Conservation (phyloP, 257 asterid species). For the Solanum acaule region DNA sequence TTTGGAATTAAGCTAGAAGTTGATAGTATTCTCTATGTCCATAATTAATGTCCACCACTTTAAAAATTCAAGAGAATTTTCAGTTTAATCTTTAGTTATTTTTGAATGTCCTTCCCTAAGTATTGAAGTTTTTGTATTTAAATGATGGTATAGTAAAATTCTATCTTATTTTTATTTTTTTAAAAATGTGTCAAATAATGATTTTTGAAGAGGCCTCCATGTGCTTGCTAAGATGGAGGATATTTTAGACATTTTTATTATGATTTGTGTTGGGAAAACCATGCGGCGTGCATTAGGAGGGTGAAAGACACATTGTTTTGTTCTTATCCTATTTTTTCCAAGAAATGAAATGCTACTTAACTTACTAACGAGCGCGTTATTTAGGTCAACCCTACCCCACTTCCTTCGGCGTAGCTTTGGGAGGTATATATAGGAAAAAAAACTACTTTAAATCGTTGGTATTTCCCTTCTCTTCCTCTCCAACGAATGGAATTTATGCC, state of each 20-base stretch:
- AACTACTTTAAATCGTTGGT: neutral
- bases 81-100: neutral
- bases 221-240: neutral
- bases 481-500: neutral
- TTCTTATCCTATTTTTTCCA: neutral
- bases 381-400: neutral
- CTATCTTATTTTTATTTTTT: neutral
- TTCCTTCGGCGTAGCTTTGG: neutral
- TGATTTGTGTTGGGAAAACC: neutral
- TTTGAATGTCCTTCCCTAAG: neutral
- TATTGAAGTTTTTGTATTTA: neutral
- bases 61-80: too few relatives aligned
- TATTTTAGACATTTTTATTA: neutral
- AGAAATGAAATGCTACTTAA: neutral
- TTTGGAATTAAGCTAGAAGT: neutral
- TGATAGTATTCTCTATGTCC: neutral
- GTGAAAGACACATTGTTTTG: neutral
- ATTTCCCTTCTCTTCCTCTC: neutral
- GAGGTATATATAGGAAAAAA: neutral
- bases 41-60: neutral
- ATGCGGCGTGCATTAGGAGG: neutral
- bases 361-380: neutral
- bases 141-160: neutral
- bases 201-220: too few relatives aligned
- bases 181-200: neutral